Conservation (phyloP, 371 early-diverging fungal species). For the Mucor plumbeus region DNA sequence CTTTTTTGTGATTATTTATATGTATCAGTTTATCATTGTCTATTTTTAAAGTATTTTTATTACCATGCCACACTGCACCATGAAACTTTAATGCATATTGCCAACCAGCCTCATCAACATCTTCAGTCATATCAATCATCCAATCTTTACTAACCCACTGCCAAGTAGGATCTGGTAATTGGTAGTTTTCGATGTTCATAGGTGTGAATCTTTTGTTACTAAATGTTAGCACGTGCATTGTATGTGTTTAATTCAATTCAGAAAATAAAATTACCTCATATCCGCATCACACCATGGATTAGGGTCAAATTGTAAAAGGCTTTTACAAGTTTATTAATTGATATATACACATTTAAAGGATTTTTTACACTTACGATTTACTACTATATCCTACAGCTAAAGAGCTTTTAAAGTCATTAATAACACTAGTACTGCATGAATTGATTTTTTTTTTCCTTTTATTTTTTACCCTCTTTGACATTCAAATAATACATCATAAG, state of each 20-base stretch:
- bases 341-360: not conserved
- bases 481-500: slow-evolving; percentile 56
- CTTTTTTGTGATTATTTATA: slow-evolving; percentile 17
- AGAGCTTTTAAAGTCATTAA: slow-evolving; percentile 35
- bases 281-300: slow-evolving; percentile 65
- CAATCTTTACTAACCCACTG: slow-evolving; percentile 68
- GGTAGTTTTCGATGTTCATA: slow-evolving; percentile 58
- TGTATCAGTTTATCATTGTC: not conserved
- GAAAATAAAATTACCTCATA: slow-evolving; percentile 35
- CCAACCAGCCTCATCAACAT: slow-evolving; percentile 69
- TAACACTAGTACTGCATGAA: not conserved
- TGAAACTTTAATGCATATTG: slow-evolving; percentile 56
- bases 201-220: slow-evolving; percentile 45
- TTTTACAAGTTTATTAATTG: slow-evolving; percentile 8
- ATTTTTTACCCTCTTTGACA: slow-evolving; percentile 58
- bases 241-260: not conserved
- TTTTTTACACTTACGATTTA: slow-evolving; percentile 45
- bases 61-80: slow-evolving; percentile 57
- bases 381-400: slow-evolving; percentile 65
- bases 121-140: slow-evolving; percentile 73
- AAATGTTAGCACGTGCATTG: slow-evolving; percentile 4
- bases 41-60: not conserved
- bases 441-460: not conserved
- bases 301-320: slow-evolving; percentile 65
- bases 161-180: slow-evolving; percentile 69